phyloP scores from a whole-genome alignment of 2,329 filamentous ascomycete species.

The Aspergillus tubingensis region DNA sequence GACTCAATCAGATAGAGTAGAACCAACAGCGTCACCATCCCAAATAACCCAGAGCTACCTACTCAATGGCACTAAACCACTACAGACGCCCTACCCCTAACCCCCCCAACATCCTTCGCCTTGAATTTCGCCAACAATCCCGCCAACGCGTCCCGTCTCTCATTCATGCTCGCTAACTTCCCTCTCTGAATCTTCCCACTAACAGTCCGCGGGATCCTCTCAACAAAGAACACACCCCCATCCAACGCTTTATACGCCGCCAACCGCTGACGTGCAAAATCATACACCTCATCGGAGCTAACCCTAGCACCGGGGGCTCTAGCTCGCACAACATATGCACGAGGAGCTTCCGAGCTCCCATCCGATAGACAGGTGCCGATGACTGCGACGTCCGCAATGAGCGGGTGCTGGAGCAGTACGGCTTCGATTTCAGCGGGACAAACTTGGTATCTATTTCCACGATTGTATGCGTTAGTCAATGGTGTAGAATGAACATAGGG shows the following conservation, averaged over 20 bases:
- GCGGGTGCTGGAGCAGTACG: constrained; percentile 39
- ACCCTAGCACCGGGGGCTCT: constrained; percentile 14
- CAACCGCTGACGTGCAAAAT: constrained; percentile 35
- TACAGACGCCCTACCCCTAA: not conserved
- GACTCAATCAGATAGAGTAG: too few species aligned
- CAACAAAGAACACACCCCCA: constrained; percentile 45
- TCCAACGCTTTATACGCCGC: constrained; percentile 47
- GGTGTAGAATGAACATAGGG: too few species aligned
- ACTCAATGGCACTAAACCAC: not conserved
- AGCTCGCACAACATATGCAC: constrained; percentile 43
- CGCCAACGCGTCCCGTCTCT: constrained; percentile 20
- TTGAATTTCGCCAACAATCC: not conserved
- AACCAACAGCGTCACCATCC: not conserved
- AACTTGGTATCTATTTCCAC: constrained; percentile 36
- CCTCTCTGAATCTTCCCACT: constrained; percentile 46
- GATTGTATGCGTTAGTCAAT: not conserved
- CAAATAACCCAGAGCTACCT: not conserved
- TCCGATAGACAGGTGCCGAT: constrained; percentile 34
- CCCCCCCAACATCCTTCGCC: not conserved
- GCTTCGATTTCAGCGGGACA: constrained; percentile 46
- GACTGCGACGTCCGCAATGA: constrained; percentile 44
- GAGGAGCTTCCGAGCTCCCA: constrained; percentile 31
- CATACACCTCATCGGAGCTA: constrained; percentile 38
- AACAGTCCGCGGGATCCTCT: constrained; percentile 44
- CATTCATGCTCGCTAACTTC: constrained; percentile 26